Evolutionary conservation across 257 asterid species (phyloP).

Genomic region (Nicotiana attenuata): DNA sequence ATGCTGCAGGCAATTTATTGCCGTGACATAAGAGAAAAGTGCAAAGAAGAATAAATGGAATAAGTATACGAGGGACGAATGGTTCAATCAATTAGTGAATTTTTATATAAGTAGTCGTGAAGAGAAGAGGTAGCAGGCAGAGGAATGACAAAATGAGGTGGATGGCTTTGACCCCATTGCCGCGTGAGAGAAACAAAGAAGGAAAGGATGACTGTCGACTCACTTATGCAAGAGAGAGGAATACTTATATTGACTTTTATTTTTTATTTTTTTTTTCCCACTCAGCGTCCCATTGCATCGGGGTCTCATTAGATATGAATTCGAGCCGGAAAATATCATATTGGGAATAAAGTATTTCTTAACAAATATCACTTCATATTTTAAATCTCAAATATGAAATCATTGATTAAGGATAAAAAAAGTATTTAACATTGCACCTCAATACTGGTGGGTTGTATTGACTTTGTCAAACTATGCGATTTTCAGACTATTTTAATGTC

Average conservation of each 20-base stretch:
- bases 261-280: too few relatives aligned
- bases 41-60: not conserved
- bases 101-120: not conserved
- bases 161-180: conserved; percentile 2
- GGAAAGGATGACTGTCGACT: not conserved
- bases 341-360: too few relatives aligned
- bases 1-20: not conserved
- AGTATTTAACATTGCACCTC: too few relatives aligned
- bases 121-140: not conserved
- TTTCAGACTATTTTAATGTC: not conserved
- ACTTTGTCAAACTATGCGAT: not conserved
- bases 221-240: not conserved
- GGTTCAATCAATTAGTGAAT: not conserved
- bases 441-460: not conserved
- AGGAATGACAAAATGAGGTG: not conserved
- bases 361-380: too few relatives aligned
- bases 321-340: too few relatives aligned
- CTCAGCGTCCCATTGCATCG: too few relatives aligned
- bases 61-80: not conserved
- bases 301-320: too few relatives aligned
- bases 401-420: too few relatives aligned
- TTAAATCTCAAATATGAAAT: fast-evolving
- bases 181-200: not conserved
- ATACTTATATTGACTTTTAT: not conserved
- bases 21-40: not conserved